Percentiles rank a stretch among this genome's conserved stretches.
phyloP scores from a whole-genome alignment of 306 rosid species.

The Albizia julibrissin region DNA sequence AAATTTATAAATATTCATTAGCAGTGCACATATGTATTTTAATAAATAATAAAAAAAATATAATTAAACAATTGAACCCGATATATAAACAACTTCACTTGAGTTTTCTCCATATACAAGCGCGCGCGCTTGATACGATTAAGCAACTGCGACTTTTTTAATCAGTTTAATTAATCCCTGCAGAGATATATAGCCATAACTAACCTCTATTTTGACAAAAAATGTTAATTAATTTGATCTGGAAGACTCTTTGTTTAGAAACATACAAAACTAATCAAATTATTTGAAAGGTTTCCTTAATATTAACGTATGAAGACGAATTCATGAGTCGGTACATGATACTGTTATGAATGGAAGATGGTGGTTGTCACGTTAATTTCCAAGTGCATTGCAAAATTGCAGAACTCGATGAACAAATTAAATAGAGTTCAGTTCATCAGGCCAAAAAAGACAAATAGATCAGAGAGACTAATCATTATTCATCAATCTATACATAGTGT shows the following conservation, averaged over 20 bases:
- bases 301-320: background rate
- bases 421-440: background rate
- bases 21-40: too few species aligned
- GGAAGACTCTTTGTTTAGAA: background rate
- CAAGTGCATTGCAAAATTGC: background rate
- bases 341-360: background rate
- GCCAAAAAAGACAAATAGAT: background rate
- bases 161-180: too few species aligned
- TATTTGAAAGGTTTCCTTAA: background rate
- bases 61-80: too few species aligned
- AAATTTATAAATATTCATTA: too few species aligned
- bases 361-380: background rate
- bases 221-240: background rate
- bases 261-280: background rate
- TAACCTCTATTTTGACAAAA: background rate
- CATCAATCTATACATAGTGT: constrained; percentile 27
- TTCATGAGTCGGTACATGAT: background rate
- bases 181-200: background rate
- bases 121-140: too few species aligned
- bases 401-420: constrained; percentile 14
- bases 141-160: too few species aligned
- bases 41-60: too few species aligned
- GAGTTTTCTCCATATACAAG: too few species aligned
- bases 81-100: too few species aligned
- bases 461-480: constrained; percentile 5